Conservation (phyloP, 306 rosid species). For the Geum urbanum region DNA sequence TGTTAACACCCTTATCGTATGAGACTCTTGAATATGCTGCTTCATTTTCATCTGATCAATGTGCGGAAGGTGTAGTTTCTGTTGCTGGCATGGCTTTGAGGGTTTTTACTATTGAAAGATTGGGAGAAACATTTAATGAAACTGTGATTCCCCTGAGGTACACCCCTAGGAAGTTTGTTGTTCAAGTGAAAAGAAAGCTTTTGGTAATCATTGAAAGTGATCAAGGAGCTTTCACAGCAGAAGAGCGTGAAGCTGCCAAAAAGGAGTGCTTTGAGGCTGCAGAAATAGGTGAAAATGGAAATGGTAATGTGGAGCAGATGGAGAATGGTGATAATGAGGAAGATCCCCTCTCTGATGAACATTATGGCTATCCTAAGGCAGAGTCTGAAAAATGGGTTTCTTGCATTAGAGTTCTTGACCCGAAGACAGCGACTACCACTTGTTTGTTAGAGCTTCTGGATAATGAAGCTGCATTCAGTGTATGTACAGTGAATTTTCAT, state of each 20-base stretch:
- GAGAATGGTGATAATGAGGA: conserved; percentile 96
- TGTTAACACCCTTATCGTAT: conserved; percentile 90
- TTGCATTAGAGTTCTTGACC: conserved; percentile 96
- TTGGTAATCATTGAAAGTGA: conserved; percentile 91
- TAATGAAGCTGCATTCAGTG: conserved; percentile 89
- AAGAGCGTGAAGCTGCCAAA: conserved; percentile 91
- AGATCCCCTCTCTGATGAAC: conserved; percentile 78
- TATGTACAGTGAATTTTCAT: conserved; percentile 90
- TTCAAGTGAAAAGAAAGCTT: conserved; percentile 76
- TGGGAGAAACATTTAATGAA: conserved; percentile 97
- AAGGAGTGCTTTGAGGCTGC: conserved; percentile 82
- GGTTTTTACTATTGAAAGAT: conserved; percentile 85
- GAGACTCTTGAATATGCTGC: conserved; percentile 94
- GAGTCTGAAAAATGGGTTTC: conserved; percentile 93
- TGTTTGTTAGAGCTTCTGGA: conserved; percentile 96
- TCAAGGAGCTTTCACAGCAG: conserved; percentile 84
- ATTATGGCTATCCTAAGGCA: conserved; percentile 91
- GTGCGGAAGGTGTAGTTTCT: conserved; percentile 94
- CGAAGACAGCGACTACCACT: conserved; percentile 73
- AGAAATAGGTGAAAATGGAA: conserved; percentile 71
- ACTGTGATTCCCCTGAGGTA: conserved; percentile 94
- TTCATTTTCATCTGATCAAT: conserved; percentile 90
- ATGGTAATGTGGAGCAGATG: conserved; percentile 73
- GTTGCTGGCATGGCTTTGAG: conserved; percentile 91
- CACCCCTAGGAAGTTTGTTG: conserved; percentile 93